A percentile compares a stretch with the other conserved stretches of the same genome.
Evolutionary conservation across 208 protist genomes (phyloP).

Genomic region (Tritrichomonas foetus): DNA sequence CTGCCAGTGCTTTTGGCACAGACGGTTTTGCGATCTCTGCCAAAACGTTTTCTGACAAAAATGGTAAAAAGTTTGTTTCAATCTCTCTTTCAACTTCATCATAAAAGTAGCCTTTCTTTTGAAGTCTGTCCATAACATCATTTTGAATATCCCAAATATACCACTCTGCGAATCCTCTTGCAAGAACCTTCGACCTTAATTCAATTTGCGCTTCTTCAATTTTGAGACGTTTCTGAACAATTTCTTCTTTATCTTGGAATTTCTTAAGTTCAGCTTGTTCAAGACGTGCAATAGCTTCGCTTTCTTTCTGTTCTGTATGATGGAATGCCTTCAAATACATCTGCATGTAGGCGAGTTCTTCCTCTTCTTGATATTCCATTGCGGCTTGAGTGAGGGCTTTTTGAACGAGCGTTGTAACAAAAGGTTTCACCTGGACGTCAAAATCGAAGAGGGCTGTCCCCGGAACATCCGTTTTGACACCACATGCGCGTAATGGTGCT

Average conservation of each 20-base stretch:
- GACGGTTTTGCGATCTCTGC: neutral
- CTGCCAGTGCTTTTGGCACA: neutral
- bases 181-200: neutral
- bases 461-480: neutral
- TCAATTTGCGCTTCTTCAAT: neutral
- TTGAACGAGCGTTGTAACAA: neutral
- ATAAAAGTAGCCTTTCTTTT: neutral
- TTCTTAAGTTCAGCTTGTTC: neutral
- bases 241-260: neutral
- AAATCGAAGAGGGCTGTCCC: neutral
- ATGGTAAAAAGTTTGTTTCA: neutral
- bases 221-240: neutral
- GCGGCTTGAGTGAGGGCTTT: neutral
- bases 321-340: neutral
- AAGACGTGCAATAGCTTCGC: neutral
- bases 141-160: conserved; percentile 16
- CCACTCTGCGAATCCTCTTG: neutral
- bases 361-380: conserved; percentile 23
- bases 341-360: neutral
- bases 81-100: neutral
- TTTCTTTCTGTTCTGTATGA: neutral
- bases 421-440: neutral
- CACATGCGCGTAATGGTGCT: neutral
- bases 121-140: neutral
- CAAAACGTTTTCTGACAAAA: neutral